A percentile compares a stretch with the other conserved stretches of the same genome.
Evolutionary conservation across 169 alveolate genomes (phyloP).

Genomic region (Besnoitia besnoiti): DNA sequence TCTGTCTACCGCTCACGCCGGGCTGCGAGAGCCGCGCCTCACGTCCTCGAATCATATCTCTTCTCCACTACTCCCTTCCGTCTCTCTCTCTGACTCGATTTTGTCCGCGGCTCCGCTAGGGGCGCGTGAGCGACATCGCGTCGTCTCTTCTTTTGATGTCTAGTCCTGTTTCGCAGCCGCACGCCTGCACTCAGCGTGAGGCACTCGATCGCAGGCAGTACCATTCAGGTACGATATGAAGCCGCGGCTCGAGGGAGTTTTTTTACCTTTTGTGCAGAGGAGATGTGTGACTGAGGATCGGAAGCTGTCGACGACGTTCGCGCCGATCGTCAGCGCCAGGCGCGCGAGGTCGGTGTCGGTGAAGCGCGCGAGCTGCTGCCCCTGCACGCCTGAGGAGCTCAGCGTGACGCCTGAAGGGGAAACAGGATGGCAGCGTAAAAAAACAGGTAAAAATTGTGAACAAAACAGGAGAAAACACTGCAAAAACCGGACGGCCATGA

Average conservation of each 20-base stretch:
- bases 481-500: not conserved
- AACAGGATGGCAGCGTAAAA: not conserved
- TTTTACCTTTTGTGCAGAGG: constrained; percentile 38
- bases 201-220: no score
- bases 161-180: no score
- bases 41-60: no score
- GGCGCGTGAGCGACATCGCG: no score
- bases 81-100: no score
- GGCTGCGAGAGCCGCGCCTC: no score
- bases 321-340: constrained; percentile 1
- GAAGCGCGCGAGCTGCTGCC: constrained; percentile 24
- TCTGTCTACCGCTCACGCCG: no score
- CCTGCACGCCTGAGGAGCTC: constrained; percentile 42
- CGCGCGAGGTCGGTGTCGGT: constrained; percentile 36
- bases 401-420: not conserved
- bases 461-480: not conserved
- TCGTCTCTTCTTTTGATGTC: no score
- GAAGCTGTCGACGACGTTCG: constrained; percentile 20
- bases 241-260: not conserved
- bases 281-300: constrained; percentile 4
- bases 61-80: no score
- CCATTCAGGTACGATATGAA: no score
- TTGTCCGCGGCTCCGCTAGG: no score
- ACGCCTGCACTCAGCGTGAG: no score
- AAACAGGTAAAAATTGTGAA: not conserved